A percentile compares a stretch with the other conserved stretches of the same genome.
Evolutionary conservation across 768 basidiomycete species (phyloP).

Genomic region (Tricholoma saponaceum): DNA sequence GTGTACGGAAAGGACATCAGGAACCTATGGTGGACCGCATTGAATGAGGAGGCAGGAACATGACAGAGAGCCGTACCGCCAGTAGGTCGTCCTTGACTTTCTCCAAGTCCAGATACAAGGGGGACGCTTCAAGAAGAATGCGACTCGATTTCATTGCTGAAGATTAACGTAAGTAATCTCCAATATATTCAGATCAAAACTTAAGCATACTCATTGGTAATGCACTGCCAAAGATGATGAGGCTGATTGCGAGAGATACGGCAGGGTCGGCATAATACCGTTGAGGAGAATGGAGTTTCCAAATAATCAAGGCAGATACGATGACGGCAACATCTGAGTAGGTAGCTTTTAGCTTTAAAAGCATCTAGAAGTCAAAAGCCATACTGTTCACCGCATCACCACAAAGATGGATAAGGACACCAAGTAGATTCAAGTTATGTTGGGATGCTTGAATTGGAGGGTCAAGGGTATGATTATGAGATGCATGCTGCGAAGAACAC

Average conservation of each 20-base stretch:
- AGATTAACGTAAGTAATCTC: neutral
- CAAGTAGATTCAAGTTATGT: conserved; percentile 42
- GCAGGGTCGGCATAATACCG: conserved; percentile 55
- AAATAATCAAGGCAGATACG: conserved; percentile 44
- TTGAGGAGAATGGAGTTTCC: conserved; percentile 39
- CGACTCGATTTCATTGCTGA: conserved; percentile 43
- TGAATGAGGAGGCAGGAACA: conserved; percentile 1
- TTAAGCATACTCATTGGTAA: conserved; percentile 44
- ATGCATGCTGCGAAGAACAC: conserved; percentile 33
- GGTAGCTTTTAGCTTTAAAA: neutral
- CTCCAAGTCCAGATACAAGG: conserved; percentile 44
- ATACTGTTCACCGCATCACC: conserved; percentile 53
- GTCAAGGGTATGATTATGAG: conserved; percentile 43
- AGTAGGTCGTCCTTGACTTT: conserved; percentile 46
- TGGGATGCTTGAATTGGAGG: conserved; percentile 30
- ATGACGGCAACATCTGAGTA: conserved; percentile 50
- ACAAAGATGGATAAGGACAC: conserved; percentile 46
- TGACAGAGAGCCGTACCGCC: conserved; percentile 25
- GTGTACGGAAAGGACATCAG: conserved; percentile 43
- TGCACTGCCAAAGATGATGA: conserved; percentile 50
- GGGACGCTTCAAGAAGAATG: conserved; percentile 49
- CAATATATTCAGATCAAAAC: neutral
- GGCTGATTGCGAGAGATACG: conserved; percentile 43
- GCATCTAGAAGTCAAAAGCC: conserved; percentile 11
- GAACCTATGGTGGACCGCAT: conserved; percentile 25